Base-by-base conservation (phyloP, 805 yeast species). In the Saccharomycopsis sp. region DNA sequence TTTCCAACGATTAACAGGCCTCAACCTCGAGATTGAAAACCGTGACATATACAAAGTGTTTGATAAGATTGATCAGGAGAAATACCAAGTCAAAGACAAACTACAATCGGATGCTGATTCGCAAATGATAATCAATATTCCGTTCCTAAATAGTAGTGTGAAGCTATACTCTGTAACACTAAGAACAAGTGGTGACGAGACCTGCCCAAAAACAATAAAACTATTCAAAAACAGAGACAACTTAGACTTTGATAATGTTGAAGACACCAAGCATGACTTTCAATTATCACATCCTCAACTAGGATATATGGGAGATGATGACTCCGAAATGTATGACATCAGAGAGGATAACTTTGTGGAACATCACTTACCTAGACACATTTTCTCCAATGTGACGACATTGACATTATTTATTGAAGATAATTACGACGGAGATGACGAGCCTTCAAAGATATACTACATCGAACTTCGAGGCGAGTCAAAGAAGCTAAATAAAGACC, bases 391-490 rank as follows among this genome's bases (percentile, higher is more conserved):
- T 55, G 81, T 87, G 15, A 80, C 81, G 12, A 81, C 83, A 5
- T 66, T 93, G 61, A 81, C 94, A 0, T 42, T 93, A 1, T 87
- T 87, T 65, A 70, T 92, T 41, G 83, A 85, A 61, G 77, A 81
- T 62, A 85, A 87, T 61, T 83, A 88, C 75, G 80, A 80, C 2
- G 83, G 74, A 3, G 85, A 82, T 59, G 83, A 79, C 29, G 87
- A 82, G 51, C 86, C 82, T 55, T 73, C 76, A 23, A 76, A 76
- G 56, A 57, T 92, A 1, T 84, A 84, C 64, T 86, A 84, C 64
- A 71, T 92, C 51, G 97, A 96, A 58, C 70, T 93, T 24, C 75
- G 97, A 52, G 98, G 98, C 1, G 87, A 83, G 63, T 78, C 70
- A 60, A 75, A 80, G 3, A 81, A 78, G 42, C 68, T 87, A 54